Evolutionary conservation across 129 eudicot species (phyloP).

Genomic region (Apium graveolens): DNA sequence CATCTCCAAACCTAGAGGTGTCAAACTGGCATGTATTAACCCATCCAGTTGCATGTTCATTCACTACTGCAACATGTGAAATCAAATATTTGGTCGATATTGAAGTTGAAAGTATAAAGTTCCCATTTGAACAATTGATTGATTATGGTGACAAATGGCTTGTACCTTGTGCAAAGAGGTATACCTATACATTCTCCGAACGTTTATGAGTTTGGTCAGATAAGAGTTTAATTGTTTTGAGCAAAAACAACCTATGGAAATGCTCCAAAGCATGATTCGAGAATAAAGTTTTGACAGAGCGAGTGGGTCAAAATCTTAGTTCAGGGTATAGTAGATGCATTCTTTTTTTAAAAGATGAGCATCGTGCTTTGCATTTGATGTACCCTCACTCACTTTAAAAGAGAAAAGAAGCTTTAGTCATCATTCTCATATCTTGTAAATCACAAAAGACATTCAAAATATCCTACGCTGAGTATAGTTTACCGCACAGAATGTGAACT

Average conservation of each 20-base stretch:
- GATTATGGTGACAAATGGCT: neutral
- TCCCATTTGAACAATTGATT: neutral
- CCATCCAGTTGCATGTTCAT: neutral
- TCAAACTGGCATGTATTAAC: neutral
- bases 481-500: neutral
- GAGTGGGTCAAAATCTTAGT: neutral
- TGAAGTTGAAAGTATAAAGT: no score
- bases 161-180: neutral
- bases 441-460: neutral
- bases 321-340: neutral
- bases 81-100: neutral
- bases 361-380: neutral
- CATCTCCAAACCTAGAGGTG: neutral
- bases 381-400: neutral
- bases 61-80: neutral
- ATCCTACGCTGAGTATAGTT: neutral
- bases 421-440: neutral
- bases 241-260: neutral
- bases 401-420: neutral
- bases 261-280: neutral
- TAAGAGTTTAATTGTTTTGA: no score
- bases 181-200: neutral
- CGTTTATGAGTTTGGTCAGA: neutral
- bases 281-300: neutral
- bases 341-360: neutral